These are phyloP conservation scores for Salix arbutifolia DNA, from an alignment of 345 rosid species.

Conservation along the genomic window DNA sequence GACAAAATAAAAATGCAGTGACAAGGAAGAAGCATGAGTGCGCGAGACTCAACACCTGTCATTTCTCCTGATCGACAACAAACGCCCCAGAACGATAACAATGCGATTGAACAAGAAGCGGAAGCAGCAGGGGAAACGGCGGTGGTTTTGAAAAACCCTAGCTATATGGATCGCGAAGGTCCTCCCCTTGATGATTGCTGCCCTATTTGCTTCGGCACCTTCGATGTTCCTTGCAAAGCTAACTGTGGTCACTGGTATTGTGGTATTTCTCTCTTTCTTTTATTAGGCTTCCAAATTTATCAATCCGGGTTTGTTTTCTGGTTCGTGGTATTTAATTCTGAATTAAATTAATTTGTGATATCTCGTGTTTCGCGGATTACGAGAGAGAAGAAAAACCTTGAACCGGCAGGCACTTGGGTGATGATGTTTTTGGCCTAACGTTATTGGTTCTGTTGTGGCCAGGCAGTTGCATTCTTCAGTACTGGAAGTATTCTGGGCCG, in stretches of 20 bases:
- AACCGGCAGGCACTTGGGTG: no score
- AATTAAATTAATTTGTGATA: no score
- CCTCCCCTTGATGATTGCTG: slow-evolving; percentile 83
- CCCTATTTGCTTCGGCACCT: slow-evolving; percentile 73
- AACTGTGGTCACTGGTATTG: slow-evolving; percentile 94
- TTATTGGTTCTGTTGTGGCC: slow-evolving; percentile 14
- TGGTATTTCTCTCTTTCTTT: slow-evolving; percentile 33
- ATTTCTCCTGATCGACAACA: neutral
- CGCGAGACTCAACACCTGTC: neutral
- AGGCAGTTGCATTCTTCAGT: slow-evolving; percentile 81
- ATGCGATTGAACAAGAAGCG: neutral
- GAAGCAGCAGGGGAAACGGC: slow-evolving; percentile 8
- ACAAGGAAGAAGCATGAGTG: neutral
- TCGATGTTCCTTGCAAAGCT: slow-evolving; percentile 62
- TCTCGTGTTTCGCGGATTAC: no score
- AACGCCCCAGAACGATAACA: neutral
- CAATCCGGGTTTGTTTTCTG: no score
- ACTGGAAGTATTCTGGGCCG: slow-evolving; percentile 76
- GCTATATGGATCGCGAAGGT: neutral
- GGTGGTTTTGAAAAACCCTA: slow-evolving; percentile 23
- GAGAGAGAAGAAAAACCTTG: no score
- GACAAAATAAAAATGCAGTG: neutral
- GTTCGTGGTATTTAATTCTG: no score
- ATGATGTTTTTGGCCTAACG: neutral
- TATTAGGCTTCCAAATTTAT: no score